Evolutionary conservation across 257 asterid species (phyloP).

Genomic region (Solanum gracilifrons): DNA sequence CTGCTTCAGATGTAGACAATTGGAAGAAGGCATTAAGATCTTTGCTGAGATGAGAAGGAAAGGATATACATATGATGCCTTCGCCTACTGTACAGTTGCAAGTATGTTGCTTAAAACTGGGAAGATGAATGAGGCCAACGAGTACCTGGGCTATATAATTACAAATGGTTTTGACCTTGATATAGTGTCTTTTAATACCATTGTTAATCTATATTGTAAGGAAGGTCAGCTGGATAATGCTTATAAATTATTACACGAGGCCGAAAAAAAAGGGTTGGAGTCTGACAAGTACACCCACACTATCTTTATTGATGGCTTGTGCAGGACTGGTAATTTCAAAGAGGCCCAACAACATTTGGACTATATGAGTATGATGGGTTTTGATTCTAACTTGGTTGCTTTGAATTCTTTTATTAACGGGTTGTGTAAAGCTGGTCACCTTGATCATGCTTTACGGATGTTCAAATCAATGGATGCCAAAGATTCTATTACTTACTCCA

Average conservation of each 20-base stretch:
- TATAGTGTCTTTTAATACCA: conserved; percentile 59
- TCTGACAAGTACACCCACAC: conserved; percentile 68
- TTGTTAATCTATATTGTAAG: conserved; percentile 58
- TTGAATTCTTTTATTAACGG: conserved; percentile 57
- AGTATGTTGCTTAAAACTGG: conserved; percentile 56
- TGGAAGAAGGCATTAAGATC: conserved; percentile 48
- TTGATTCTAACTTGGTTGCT: conserved; percentile 53
- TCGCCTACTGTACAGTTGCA: conserved; percentile 64
- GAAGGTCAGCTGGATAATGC: conserved; percentile 54
- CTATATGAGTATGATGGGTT: conserved; percentile 41
- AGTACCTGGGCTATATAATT: conserved; percentile 50
- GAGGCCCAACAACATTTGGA: conserved; percentile 44
- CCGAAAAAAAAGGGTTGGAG: conserved; percentile 42
- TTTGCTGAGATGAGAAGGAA: conserved; percentile 67
- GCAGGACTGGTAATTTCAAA: conserved; percentile 53
- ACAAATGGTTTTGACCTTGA: conserved; percentile 71
- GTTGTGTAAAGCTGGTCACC: conserved; percentile 48
- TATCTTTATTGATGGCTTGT: conserved; percentile 69
- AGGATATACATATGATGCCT: conserved; percentile 73
- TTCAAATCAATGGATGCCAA: conserved; percentile 43
- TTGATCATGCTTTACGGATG: conserved; percentile 57
- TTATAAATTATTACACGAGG: conserved; percentile 32
- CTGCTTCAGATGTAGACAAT: conserved; percentile 37
- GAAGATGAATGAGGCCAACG: conserved; percentile 31
- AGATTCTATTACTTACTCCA: conserved; percentile 75